These are phyloP conservation scores for Psophocarpus tetragonolobus DNA, from an alignment of 306 rosid genomes.

Conservation along the genomic window DNA sequence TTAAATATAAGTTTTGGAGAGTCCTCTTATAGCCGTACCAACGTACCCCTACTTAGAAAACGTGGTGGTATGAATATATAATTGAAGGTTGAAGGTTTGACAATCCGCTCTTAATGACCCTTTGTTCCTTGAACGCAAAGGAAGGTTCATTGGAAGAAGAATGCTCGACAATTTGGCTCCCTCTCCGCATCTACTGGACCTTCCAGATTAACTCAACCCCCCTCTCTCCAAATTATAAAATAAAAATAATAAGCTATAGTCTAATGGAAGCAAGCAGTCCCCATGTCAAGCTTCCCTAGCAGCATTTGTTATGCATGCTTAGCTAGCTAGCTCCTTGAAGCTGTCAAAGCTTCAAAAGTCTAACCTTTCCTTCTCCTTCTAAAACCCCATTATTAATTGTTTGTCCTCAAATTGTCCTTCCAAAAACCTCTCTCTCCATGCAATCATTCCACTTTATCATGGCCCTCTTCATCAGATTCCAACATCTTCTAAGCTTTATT, in stretches of 20 bases:
- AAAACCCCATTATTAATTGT: constrained; percentile 27
- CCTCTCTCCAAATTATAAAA: constrained; percentile 5
- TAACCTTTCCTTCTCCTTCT: constrained; percentile 23
- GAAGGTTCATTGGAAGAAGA: constrained; percentile 80
- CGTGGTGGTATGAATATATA: constrained; percentile 36
- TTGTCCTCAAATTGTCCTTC: neutral
- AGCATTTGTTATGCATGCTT: constrained; percentile 51
- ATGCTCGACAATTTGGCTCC: constrained; percentile 69
- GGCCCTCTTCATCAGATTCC: constrained; percentile 39
- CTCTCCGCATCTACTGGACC: constrained; percentile 62
- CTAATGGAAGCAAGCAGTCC: constrained; percentile 66
- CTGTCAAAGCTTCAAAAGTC: constrained; percentile 54
- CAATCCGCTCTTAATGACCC: constrained; percentile 50
- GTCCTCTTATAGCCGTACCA: constrained; percentile 15
- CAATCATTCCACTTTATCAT: constrained; percentile 49
- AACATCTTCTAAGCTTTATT: constrained; percentile 44
- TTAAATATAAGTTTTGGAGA: too few species aligned
- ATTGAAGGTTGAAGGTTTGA: constrained; percentile 63
- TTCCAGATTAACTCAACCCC: constrained; percentile 33
- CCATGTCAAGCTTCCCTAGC: constrained; percentile 58
- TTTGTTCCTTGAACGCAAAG: constrained; percentile 91
- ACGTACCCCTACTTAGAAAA: neutral
- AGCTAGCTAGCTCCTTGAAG: constrained; percentile 50
- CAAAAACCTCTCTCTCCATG: constrained; percentile 49
- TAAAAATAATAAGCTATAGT: constrained; percentile 33